Evolutionary conservation across 306 rosid genomes (phyloP).

Genomic region (Albizia julibrissin): DNA sequence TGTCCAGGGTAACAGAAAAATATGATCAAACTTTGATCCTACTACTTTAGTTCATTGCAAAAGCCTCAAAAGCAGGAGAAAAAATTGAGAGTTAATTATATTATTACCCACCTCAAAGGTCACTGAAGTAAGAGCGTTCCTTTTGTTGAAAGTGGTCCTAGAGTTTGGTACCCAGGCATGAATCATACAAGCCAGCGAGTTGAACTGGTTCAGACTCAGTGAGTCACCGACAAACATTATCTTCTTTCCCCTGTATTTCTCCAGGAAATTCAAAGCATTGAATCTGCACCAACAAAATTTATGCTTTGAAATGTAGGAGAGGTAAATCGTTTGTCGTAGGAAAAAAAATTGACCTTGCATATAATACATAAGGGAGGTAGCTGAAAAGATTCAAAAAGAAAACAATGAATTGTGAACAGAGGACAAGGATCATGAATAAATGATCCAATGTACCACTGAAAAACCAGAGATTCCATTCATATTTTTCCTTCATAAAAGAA

Average conservation of each 20-base stretch:
- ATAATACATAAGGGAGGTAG: too few relatives aligned
- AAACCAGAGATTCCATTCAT: background rate
- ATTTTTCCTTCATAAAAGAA: background rate
- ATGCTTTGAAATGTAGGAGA: too few relatives aligned
- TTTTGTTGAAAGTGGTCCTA: constrained; percentile 46
- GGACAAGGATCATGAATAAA: background rate
- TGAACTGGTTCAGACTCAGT: constrained; percentile 83
- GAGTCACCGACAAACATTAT: constrained; percentile 97
- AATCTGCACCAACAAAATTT: constrained; percentile 50
- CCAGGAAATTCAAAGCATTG: constrained; percentile 65
- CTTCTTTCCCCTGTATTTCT: constrained; percentile 84
- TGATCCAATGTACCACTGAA: background rate
- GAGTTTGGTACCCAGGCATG: constrained; percentile 81
- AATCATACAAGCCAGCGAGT: constrained; percentile 84
- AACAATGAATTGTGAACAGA: background rate
- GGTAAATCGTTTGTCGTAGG: too few relatives aligned
- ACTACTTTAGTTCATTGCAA: background rate
- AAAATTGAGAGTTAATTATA: too few relatives aligned
- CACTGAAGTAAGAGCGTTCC: constrained; percentile 53
- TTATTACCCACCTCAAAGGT: constrained; percentile 64
- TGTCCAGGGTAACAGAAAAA: background rate
- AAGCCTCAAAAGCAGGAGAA: background rate
- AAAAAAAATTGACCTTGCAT: too few relatives aligned
- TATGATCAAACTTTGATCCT: background rate
- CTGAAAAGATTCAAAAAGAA: background rate